Evolutionary conservation across 495 filamentous ascomycete species (phyloP).

Genomic region (Aspergillus asperescens): DNA sequence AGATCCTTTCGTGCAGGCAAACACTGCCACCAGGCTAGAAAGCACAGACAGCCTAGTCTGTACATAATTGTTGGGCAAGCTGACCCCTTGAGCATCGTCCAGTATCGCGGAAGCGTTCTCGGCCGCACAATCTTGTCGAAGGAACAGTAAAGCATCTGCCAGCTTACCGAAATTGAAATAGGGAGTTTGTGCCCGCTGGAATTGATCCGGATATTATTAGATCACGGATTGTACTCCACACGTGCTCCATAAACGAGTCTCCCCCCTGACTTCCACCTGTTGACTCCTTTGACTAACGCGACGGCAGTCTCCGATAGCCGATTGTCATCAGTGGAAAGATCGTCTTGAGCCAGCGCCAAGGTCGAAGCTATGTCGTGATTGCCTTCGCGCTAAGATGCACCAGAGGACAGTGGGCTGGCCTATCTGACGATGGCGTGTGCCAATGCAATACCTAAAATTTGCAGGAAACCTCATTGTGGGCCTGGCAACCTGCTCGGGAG

Average conservation of each 20-base stretch:
- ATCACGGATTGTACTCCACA: background rate
- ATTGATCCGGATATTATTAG: constrained; percentile 18
- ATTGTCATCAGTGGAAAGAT: background rate
- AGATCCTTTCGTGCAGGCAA: constrained; percentile 41
- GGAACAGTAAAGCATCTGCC: constrained; percentile 34
- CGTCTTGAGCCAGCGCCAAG: background rate
- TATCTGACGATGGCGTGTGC: background rate
- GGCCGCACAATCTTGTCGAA: constrained; percentile 46
- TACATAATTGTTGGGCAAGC: constrained; percentile 43
- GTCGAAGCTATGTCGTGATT: background rate
- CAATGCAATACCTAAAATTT: background rate
- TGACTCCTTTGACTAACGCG: background rate
- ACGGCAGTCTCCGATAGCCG: background rate
- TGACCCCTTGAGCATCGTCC: constrained; percentile 28
- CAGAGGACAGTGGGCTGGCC: background rate
- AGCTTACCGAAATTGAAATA: constrained; percentile 42
- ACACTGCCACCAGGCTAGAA: constrained; percentile 31
- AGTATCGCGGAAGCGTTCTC: constrained; percentile 39
- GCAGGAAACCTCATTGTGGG: background rate
- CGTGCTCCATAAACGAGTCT: background rate
- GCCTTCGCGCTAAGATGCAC: background rate
- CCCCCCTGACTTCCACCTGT: background rate
- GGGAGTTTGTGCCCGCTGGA: constrained; percentile 34
- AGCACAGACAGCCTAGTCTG: constrained; percentile 37
- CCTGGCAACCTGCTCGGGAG: background rate